phyloP scores from a whole-genome alignment of 164 flowering plant species.

The Saururus chinensis region DNA sequence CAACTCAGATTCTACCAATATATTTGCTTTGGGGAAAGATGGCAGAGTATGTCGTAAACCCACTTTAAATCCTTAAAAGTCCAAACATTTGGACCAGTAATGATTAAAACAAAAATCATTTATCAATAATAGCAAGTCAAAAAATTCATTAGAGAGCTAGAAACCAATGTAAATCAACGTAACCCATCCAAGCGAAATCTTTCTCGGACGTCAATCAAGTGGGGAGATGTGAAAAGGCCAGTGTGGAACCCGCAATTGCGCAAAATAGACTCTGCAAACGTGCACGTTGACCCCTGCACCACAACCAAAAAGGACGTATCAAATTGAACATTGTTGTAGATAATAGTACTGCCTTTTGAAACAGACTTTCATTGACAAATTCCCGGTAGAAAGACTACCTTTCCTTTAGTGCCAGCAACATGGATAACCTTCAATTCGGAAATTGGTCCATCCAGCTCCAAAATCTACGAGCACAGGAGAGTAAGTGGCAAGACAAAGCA shows the following conservation, averaged over 20 bases:
- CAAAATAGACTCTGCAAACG: slow-evolving; percentile 78
- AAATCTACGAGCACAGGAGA: slow-evolving; percentile 26
- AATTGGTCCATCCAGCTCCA: slow-evolving; percentile 73
- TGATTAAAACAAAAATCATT: too few relatives aligned
- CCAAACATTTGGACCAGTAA: too few relatives aligned
- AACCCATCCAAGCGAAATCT: slow-evolving; percentile 94
- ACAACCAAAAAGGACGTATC: too few relatives aligned
- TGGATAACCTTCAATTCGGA: slow-evolving; percentile 76
- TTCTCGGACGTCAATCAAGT: slow-evolving; percentile 92
- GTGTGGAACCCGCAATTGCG: slow-evolving; percentile 92
- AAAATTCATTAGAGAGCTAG: neutral
- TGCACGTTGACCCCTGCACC: slow-evolving; percentile 89
- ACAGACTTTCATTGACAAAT: too few relatives aligned
- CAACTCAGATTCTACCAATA: too few relatives aligned
- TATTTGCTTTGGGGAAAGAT: neutral
- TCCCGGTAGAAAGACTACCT: slow-evolving; percentile 30
- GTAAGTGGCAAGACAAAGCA: neutral
- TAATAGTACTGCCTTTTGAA: too few relatives aligned
- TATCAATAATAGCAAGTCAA: neutral
- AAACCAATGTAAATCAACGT: slow-evolving; percentile 1
- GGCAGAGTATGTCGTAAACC: too few relatives aligned
- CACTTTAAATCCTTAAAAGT: too few relatives aligned
- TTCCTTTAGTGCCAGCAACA: slow-evolving; percentile 98
- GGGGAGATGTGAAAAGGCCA: slow-evolving; percentile 97
- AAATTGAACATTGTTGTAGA: too few relatives aligned